A percentile compares a stretch with the other conserved stretches of the same genome.
phyloP scores from a whole-genome alignment of 2,329 filamentous ascomycete genomes.

The Colletotrichum sojae region DNA sequence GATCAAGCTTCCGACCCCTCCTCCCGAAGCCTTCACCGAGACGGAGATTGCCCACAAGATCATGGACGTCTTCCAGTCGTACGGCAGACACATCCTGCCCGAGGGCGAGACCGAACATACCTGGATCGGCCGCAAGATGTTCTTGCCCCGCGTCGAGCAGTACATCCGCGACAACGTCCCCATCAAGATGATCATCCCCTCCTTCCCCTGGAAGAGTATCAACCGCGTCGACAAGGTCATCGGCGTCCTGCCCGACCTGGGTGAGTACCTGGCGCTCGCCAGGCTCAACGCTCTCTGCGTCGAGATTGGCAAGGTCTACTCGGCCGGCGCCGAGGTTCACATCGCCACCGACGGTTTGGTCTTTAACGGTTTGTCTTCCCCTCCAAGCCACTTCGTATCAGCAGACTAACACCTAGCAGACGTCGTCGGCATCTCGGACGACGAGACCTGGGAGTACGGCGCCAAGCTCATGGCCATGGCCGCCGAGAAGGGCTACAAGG shows the following conservation, averaged over 20 bases:
- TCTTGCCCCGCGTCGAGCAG: slow-evolving; percentile 36
- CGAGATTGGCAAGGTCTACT: slow-evolving; percentile 54
- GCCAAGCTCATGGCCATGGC: slow-evolving; percentile 54
- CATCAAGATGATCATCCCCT: slow-evolving; percentile 41
- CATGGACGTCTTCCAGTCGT: slow-evolving; percentile 32
- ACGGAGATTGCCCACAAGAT: slow-evolving; percentile 38
- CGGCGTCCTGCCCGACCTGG: slow-evolving; percentile 56
- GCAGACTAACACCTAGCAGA: slow-evolving; percentile 48
- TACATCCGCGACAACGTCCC: slow-evolving; percentile 37
- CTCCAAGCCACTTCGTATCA: rapidly evolving
- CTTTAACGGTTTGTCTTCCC: slow-evolving; percentile 42
- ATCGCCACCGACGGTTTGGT: slow-evolving; percentile 60
- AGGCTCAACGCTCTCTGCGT: slow-evolving; percentile 56
- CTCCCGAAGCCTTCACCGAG: slow-evolving; percentile 23
- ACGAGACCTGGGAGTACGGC: slow-evolving; percentile 57
- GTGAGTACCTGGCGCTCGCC: slow-evolving; percentile 56
- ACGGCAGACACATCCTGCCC: slow-evolving; percentile 34
- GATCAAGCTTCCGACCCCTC: slow-evolving; percentile 28
- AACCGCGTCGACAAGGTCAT: slow-evolving; percentile 49
- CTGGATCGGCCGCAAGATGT: slow-evolving; percentile 40
- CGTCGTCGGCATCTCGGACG: slow-evolving; percentile 57
- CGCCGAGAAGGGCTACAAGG: slow-evolving; percentile 47
- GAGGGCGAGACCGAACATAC: slow-evolving; percentile 35
- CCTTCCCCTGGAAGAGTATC: slow-evolving; percentile 45
- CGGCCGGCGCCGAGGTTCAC: slow-evolving; percentile 55